Base-by-base conservation (phyloP, 2,329 filamentous ascomycete species). In the Raffaelea albimanens region DNA sequence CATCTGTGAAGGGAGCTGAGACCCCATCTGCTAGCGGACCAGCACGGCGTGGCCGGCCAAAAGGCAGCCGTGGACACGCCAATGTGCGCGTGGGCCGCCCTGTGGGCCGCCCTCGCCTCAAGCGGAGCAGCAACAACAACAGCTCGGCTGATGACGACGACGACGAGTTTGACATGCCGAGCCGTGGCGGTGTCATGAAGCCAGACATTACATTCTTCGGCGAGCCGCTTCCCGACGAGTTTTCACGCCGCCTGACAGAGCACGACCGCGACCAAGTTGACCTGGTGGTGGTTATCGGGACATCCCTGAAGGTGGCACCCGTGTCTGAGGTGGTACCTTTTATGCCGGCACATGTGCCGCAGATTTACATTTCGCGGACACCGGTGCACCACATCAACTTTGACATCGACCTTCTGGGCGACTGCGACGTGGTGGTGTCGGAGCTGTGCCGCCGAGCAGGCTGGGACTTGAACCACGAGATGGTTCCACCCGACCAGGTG, bases 121-220 rank as follows among this genome's bases (percentile, higher is more conserved):
- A 67, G 33, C 59, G 66, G 21, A 63, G 66, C 38, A 63, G 59
- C 48, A 67, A 66, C 49, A 65, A 62, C 53, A 65, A 66, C 51
- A 65, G 61, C 40, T 67, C 61, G 36, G 68, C 21, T 46, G 80
- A 62, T 50, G 70, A 81, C 49, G 80, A 80, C 48, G 80, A 60
- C 51, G 70, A 80, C 49, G 80, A 83, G 5, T n/a, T 19, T 8
- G 34, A 38, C 18, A 7, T 38, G 59, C 74, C 82, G 55, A 78
- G 85, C 36, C 80, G 81, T 2, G 72, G 75, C 43, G 88, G 87
- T 48, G 81, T 95, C 61, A 95, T 95, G 88, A 95, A 86, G 73
- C 93, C 93, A 9, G 91, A 97, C 67, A 97, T 98, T 61, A 97
- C 88, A 42, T 97, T 98, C 70, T 97, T 97, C 59, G 91, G 91